Evolutionary conservation across 805 yeast genomes (phyloP).

Genomic region (Candida argentea): DNA sequence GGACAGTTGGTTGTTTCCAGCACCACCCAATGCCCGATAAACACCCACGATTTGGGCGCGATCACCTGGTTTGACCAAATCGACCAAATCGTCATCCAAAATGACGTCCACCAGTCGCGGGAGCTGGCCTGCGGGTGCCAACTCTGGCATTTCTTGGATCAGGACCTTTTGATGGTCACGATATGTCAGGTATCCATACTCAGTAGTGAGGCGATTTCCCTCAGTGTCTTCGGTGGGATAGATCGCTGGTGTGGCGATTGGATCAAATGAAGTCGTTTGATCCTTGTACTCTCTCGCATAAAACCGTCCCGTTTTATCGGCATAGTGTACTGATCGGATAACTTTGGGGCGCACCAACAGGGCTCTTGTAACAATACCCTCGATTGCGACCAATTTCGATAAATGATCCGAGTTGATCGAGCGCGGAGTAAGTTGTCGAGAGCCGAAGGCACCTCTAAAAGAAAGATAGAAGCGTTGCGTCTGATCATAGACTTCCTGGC

Average conservation of each 20-base stretch:
- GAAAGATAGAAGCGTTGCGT: slow-evolving; percentile 64
- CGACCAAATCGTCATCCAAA: slow-evolving; percentile 93
- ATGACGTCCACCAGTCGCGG: slow-evolving; percentile 89
- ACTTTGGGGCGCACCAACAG: slow-evolving; percentile 90
- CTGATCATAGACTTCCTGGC: slow-evolving; percentile 39
- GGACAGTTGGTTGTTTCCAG: slow-evolving; percentile 45
- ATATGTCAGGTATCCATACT: slow-evolving; percentile 86
- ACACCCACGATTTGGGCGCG: slow-evolving; percentile 91
- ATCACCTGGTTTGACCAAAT: slow-evolving; percentile 89
- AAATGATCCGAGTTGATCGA: slow-evolving; percentile 68
- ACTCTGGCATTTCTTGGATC: slow-evolving; percentile 95
- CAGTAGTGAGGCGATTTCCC: slow-evolving; percentile 81
- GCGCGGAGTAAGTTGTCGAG: slow-evolving; percentile 79
- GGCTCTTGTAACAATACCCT: slow-evolving; percentile 92
- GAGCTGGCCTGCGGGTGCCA: slow-evolving; percentile 95
- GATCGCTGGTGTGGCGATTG: slow-evolving; percentile 70
- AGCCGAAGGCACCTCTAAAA: slow-evolving; percentile 87
- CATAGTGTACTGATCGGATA: slow-evolving; percentile 84
- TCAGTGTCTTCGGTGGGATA: slow-evolving; percentile 91
- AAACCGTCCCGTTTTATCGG: slow-evolving; percentile 73
- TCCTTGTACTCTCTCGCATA: slow-evolving; percentile 90
- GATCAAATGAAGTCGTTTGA: slow-evolving; percentile 83
- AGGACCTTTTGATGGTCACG: slow-evolving; percentile 90
- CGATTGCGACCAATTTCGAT: slow-evolving; percentile 77
- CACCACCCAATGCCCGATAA: slow-evolving; percentile 83